These are phyloP conservation scores for Pichia sp. DNA, from an alignment of 1,139 yeast species.

Conservation along the genomic window DNA sequence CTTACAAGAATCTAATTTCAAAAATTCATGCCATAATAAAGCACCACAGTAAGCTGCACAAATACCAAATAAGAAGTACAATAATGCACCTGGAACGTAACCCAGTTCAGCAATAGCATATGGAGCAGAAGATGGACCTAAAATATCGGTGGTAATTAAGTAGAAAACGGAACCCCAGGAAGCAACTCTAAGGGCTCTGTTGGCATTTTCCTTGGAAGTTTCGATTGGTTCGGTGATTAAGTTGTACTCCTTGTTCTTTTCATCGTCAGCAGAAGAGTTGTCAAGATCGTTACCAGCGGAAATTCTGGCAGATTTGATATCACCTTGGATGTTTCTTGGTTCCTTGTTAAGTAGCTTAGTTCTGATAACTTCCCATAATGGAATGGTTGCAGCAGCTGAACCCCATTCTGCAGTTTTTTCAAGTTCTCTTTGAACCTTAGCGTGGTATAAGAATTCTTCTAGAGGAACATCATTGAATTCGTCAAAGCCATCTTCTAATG, in stretches of 20 bases:
- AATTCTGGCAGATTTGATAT: neutral
- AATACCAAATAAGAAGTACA: conserved; percentile 32
- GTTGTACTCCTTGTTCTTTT: neutral
- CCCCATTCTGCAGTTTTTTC: conserved; percentile 9
- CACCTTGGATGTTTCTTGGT: neutral
- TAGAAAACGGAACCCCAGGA: conserved; percentile 30
- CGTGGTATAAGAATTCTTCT: conserved; percentile 9
- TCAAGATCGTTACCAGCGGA: neutral
- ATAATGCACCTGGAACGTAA: conserved; percentile 34
- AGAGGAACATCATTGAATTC: conserved; percentile 8
- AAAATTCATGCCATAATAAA: conserved; percentile 5
- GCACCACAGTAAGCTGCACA: conserved; percentile 30
- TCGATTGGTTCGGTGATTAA: conserved; percentile 4
- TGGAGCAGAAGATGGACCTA: conserved; percentile 38
- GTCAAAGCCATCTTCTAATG: conserved; percentile 1
- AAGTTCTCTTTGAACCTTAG: conserved; percentile 9
- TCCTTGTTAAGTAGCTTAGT: conserved; percentile 5
- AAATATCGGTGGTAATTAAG: conserved; percentile 37
- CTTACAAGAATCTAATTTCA: conserved; percentile 30
- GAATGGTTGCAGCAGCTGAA: conserved; percentile 9
- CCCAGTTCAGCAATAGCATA: conserved; percentile 36
- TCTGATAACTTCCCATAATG: conserved; percentile 7
- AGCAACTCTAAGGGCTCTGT: conserved; percentile 9
- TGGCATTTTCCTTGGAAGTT: conserved; percentile 8
- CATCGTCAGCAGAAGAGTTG: neutral